phyloP scores from a whole-genome alignment of 2,329 filamentous ascomycete species.

The Dactylella cylindrospora region DNA sequence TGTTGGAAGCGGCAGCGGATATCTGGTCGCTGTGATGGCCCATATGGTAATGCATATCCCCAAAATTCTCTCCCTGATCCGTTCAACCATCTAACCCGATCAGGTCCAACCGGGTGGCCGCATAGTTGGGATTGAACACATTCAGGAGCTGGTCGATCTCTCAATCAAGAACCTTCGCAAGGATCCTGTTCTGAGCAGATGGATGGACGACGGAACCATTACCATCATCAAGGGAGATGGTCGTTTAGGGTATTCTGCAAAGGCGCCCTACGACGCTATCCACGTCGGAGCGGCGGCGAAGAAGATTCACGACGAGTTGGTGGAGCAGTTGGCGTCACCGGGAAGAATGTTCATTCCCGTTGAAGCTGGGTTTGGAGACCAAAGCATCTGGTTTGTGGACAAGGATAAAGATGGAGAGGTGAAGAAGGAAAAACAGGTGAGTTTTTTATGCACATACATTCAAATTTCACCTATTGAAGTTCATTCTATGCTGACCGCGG shows the following conservation, averaged over 20 bases:
- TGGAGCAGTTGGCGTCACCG: conserved; percentile 75
- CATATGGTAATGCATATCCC: conserved; percentile 62
- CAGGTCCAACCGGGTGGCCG: conserved; percentile 51
- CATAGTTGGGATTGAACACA: conserved; percentile 76
- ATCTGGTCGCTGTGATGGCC: conserved; percentile 84
- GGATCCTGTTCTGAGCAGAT: conserved; percentile 59
- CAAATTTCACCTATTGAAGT: too few species aligned
- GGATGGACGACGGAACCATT: conserved; percentile 67
- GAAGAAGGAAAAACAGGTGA: conserved; percentile 57
- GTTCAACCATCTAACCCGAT: conserved; percentile 3
- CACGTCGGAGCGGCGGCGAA: conserved; percentile 87
- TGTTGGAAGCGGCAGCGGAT: conserved; percentile 74
- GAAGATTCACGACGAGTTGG: conserved; percentile 68
- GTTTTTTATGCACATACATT: too few species aligned
- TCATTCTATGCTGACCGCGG: neutral
- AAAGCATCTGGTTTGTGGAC: conserved; percentile 73
- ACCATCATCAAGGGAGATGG: conserved; percentile 68
- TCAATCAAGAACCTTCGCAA: conserved; percentile 68
- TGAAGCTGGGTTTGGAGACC: conserved; percentile 58
- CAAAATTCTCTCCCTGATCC: neutral
- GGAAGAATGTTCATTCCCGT: conserved; percentile 81
- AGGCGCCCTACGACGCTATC: conserved; percentile 78
- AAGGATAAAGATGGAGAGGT: conserved; percentile 68
- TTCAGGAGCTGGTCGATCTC: conserved; percentile 64
- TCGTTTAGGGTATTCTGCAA: conserved; percentile 53